Evolutionary conservation across 2,329 filamentous ascomycete species (phyloP), one percentile per base, ranked within the genome.

Genomic region (Elsinoe arachidis): DNA sequence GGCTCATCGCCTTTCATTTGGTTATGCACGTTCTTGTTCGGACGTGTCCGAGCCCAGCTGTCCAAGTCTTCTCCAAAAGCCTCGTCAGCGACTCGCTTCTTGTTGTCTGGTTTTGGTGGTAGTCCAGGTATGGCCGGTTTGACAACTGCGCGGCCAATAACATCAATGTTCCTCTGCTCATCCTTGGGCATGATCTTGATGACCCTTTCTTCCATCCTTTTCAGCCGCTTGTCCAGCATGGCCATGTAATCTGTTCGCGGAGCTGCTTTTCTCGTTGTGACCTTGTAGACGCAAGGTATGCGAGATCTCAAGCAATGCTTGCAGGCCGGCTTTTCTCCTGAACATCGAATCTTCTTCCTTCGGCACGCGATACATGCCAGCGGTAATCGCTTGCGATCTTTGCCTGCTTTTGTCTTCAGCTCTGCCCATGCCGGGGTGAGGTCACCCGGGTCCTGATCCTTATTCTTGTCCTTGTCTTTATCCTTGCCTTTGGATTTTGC

Each of bases 231-330:
- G 73, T 97, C 93, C 65, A 97, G 76, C 90, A 97, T 97, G 41
- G 91, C 90, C 93, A 97, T 97, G 72, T 97, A 97, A 72, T 97
- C 93, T 15, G 93, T 97, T 55, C 93, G 81, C 2, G 93, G 93
- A 2, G 91, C 90, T 1, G 92, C 90, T 71, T 97, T 97, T 60
- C 93, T 81, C 3, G 91, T 90, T 0, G 91, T 97, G 59, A 96
- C 90, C 68, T 97, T 97, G 79, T 97, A 99, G 3, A 97, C 91
- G 69, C 93, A 99, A 1, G 92, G 92, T 64, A 95, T 95, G 43
- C 92, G 83, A 54, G 92, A 95, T 58, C 91, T 83, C 59, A 95
- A 78, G 69, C 93, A 97, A 73, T 97, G 93, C 72, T 96, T 96
- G 78, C 93, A 99, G 0, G 91, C 89, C 2, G 93, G 93, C 72